These are phyloP conservation scores for Lecanicillium sp. DNA, from an alignment of 2,329 filamentous ascomycete species.

Conservation along the genomic window DNA sequence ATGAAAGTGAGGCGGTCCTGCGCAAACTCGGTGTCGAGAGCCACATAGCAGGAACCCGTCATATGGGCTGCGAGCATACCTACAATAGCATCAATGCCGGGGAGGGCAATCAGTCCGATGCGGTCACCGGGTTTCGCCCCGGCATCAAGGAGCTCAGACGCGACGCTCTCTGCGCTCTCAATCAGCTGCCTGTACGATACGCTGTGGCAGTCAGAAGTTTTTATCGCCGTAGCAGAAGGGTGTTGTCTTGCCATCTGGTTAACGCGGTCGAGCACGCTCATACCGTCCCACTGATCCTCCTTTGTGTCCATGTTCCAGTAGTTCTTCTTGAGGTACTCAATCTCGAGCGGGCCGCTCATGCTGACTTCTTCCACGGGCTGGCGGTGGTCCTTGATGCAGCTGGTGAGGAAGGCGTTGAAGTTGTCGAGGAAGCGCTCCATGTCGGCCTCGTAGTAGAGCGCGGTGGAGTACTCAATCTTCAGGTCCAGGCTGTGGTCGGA, in stretches of 20 bases:
- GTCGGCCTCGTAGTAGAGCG: conserved; percentile 13
- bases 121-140: conserved; percentile 13
- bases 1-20: conserved; percentile 17
- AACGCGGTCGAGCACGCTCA: too few relatives aligned
- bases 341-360: conserved; percentile 16
- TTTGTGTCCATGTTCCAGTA: conserved; percentile 15
- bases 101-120: conserved; percentile 14
- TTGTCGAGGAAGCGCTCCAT: conserved; percentile 20
- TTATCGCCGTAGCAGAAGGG: conserved; percentile 15
- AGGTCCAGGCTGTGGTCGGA: conserved; percentile 15
- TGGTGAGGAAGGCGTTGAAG: conserved; percentile 17
- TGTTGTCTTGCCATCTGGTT: conserved; percentile 15
- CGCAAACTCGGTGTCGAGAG: conserved; percentile 18
- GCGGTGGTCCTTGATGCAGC: conserved; percentile 17
- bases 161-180: background rate
- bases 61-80: conserved; percentile 17
- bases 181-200: background rate
- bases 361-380: conserved; percentile 16
- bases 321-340: conserved; percentile 13
- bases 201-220: conserved; percentile 5
- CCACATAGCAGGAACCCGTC: conserved; percentile 17
- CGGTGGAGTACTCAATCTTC: conserved; percentile 16
- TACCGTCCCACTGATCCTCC: conserved; percentile 15
- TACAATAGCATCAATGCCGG: conserved; percentile 15
- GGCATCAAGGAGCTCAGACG: background rate